Evolutionary conservation across 106 monocot species (phyloP).

Genomic region (Dendrobium catenatum): DNA sequence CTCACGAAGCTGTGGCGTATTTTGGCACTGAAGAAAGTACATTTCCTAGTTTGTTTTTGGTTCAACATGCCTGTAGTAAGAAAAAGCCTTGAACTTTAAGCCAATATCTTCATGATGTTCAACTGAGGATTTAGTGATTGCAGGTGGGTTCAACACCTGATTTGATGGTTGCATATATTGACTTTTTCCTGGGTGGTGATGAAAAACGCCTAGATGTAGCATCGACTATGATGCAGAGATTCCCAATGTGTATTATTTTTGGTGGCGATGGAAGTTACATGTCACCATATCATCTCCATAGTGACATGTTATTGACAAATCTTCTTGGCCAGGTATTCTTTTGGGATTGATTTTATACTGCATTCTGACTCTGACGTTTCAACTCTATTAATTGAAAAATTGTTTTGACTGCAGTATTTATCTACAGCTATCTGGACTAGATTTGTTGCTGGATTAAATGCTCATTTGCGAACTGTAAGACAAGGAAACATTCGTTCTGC

Average conservation of each 20-base stretch:
- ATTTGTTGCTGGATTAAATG: slow-evolving; percentile 76
- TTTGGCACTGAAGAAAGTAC: too few species aligned
- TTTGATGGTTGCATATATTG: slow-evolving; percentile 90
- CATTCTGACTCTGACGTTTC: not conserved
- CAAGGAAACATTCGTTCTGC: slow-evolving; percentile 55
- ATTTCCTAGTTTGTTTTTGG: too few species aligned
- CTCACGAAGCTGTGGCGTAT: too few species aligned
- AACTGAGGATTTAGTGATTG: slow-evolving; percentile 7
- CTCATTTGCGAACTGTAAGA: slow-evolving; percentile 68
- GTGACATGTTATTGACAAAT: slow-evolving; percentile 73
- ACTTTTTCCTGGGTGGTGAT: slow-evolving; percentile 96
- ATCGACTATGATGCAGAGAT: slow-evolving; percentile 57
- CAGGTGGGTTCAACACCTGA: slow-evolving; percentile 98
- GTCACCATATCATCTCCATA: slow-evolving; percentile 83
- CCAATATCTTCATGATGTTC: not conserved
- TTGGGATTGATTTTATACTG: not conserved
- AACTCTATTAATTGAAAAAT: slow-evolving; percentile 5
- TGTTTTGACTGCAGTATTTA: slow-evolving; percentile 46
- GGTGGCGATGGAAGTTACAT: slow-evolving; percentile 96
- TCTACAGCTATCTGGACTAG: slow-evolving; percentile 76
- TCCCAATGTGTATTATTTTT: slow-evolving; percentile 88
- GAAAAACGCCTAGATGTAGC: slow-evolving; percentile 70
- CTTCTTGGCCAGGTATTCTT: slow-evolving; percentile 79
- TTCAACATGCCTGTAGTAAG: too few species aligned
- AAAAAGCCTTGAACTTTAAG: too few species aligned